These are phyloP conservation scores for Penicillium nucicola DNA, from an alignment of 495 filamentous ascomycete species.

Conservation along the genomic window DNA sequence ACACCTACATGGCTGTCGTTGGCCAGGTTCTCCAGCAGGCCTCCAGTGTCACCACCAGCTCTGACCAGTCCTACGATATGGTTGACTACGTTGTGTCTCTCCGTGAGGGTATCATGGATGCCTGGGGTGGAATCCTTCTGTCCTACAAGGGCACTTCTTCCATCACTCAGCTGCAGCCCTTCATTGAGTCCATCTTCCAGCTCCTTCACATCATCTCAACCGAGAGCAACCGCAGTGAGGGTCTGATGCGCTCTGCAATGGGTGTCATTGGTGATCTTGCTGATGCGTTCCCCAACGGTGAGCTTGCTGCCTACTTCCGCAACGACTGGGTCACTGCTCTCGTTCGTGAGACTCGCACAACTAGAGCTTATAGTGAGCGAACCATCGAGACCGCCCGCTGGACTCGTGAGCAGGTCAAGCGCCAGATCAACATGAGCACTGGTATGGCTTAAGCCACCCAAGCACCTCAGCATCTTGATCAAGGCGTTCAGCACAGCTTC, in stretches of 20 bases:
- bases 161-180: conserved; percentile 67
- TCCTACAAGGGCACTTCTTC: conserved; percentile 72
- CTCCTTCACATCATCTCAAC: conserved; percentile 77
- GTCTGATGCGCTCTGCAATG: conserved; percentile 87
- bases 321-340: conserved; percentile 84
- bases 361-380: conserved; percentile 75
- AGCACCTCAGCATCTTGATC: conserved; percentile 10
- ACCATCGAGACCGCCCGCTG: conserved; percentile 94
- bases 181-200: conserved; percentile 83
- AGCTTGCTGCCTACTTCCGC: conserved; percentile 78
- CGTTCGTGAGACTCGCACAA: conserved; percentile 82
- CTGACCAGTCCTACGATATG: conserved; percentile 81
- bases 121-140: conserved; percentile 92
- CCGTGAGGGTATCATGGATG: conserved; percentile 97
- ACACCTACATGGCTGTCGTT: conserved; percentile 87
- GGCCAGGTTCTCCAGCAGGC: conserved; percentile 93
- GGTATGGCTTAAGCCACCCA: conserved; percentile 31
- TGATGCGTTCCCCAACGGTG: conserved; percentile 87
- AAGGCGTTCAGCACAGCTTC: neutral
- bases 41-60: conserved; percentile 67
- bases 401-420: conserved; percentile 96
- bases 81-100: conserved; percentile 92
- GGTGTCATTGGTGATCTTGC: conserved; percentile 96
- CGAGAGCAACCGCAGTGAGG: conserved; percentile 85
- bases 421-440: conserved; percentile 61